These are phyloP conservation scores for Colletotrichum musicola DNA, from an alignment of 2,329 filamentous ascomycete genomes.

Conservation along the genomic window DNA sequence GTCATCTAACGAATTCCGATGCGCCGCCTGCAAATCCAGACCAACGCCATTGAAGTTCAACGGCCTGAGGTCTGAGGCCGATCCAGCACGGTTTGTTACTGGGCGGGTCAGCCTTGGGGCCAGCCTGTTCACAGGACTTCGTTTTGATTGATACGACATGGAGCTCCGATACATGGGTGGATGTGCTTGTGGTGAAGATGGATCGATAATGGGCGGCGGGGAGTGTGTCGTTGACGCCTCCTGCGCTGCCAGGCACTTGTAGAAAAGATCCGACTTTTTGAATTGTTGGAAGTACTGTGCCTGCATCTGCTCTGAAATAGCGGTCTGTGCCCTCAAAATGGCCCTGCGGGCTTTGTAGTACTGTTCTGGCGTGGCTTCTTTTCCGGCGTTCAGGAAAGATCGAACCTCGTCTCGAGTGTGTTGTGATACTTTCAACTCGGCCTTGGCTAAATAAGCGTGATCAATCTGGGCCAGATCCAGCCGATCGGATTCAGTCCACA, in stretches of 20 bases:
- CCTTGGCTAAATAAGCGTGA: conserved; percentile 85
- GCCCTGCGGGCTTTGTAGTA: conserved; percentile 87
- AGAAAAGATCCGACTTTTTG: conserved; percentile 93
- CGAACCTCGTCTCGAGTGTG: conserved; percentile 78
- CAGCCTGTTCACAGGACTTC: conserved; percentile 58
- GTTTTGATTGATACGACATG: conserved; percentile 58
- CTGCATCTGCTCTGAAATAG: conserved; percentile 87
- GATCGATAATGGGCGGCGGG: conserved; percentile 18
- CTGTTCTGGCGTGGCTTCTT: conserved; percentile 80
- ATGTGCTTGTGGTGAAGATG: conserved; percentile 16
- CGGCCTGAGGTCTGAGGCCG: conserved; percentile 61
- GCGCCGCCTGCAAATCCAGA: conserved; percentile 54
- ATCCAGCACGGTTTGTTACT: conserved; percentile 58
- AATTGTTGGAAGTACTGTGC: conserved; percentile 85
- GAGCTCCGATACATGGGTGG: conserved; percentile 42
- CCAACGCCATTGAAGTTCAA: conserved; percentile 53
- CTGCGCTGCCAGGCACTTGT: conserved; percentile 93
- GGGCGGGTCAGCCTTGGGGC: conserved; percentile 58
- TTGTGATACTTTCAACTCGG: conserved; percentile 83
- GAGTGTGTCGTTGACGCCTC: conserved; percentile 66
- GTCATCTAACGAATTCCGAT: conserved; percentile 80
- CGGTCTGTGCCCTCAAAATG: conserved; percentile 84
- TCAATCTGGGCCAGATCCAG: conserved; percentile 92
- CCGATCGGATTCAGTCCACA: conserved; percentile 87
- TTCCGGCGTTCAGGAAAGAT: conserved; percentile 83